Evolutionary conservation across 208 protist genomes (phyloP).

Genomic region (Acanthamoeba healyi): DNA sequence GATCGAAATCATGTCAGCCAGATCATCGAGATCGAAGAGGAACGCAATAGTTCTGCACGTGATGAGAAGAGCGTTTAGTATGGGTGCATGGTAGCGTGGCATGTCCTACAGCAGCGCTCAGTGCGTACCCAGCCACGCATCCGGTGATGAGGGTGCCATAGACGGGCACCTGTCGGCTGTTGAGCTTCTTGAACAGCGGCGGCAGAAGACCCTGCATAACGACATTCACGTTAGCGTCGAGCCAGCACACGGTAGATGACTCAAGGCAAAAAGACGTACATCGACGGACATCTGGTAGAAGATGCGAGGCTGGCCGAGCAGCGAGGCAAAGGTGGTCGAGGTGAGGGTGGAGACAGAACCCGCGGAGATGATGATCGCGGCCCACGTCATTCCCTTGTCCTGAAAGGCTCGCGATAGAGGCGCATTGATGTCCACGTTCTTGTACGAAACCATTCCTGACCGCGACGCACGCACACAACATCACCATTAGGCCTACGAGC

Average conservation of each 20-base stretch:
- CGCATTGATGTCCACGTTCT: conserved; percentile 8
- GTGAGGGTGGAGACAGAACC: conserved; percentile 77
- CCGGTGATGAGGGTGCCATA: conserved; percentile 81
- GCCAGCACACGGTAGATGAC: neutral
- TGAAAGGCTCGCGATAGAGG: conserved; percentile 78
- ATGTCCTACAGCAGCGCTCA: no score
- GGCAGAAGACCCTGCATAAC: conserved; percentile 73
- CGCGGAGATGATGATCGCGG: conserved; percentile 15
- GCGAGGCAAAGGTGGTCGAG: conserved; percentile 76
- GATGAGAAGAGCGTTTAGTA: no score
- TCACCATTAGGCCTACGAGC: no score
- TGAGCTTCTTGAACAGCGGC: conserved; percentile 75
- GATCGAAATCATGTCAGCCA: conserved; percentile 82
- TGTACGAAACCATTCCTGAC: conserved; percentile 77
- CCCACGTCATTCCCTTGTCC: conserved; percentile 74
- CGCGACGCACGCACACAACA: neutral
- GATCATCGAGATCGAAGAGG: conserved; percentile 70
- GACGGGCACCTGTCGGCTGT: conserved; percentile 70
- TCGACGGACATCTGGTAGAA: conserved; percentile 83
- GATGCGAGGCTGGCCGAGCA: conserved; percentile 83
- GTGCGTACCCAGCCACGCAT: conserved; percentile 1
- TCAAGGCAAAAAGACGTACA: neutral
- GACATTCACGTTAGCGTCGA: neutral
- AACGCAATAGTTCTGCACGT: conserved; percentile 75
- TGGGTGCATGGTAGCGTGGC: no score